Evolutionary conservation across 2,329 filamentous ascomycete genomes (phyloP).

Genomic region (Diaporthe nobilis): DNA sequence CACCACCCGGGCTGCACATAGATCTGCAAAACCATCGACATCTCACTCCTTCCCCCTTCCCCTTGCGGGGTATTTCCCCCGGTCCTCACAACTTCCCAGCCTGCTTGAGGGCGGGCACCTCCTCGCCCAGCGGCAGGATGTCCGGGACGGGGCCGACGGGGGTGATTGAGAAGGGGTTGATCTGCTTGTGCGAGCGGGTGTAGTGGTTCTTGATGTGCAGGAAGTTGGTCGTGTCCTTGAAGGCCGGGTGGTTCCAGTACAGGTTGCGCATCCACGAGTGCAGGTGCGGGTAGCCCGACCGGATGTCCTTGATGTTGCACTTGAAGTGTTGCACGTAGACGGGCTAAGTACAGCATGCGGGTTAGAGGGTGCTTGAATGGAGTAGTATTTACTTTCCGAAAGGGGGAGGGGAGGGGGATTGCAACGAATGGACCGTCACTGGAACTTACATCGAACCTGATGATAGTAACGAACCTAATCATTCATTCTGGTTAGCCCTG

Average conservation of each 20-base stretch:
- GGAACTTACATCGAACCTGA: slow-evolving; percentile 74
- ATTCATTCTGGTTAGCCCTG: slow-evolving; percentile 22
- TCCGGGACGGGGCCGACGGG: slow-evolving; percentile 88
- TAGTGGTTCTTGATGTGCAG: slow-evolving; percentile 92
- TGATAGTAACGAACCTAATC: slow-evolving; percentile 74
- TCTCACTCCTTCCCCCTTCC: neutral
- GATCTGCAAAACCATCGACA: neutral
- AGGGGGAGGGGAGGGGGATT: too few species aligned
- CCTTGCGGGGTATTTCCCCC: neutral
- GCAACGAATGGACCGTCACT: neutral
- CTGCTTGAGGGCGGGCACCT: slow-evolving; percentile 73
- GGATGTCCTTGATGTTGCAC: slow-evolving; percentile 88
- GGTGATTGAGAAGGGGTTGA: slow-evolving; percentile 81
- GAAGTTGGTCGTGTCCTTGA: slow-evolving; percentile 88
- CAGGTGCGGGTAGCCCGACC: slow-evolving; percentile 84
- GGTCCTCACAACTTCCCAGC: slow-evolving; percentile 31
- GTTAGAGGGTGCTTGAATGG: neutral
- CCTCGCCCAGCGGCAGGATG: slow-evolving; percentile 82
- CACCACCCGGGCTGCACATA: neutral
- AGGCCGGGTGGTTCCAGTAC: slow-evolving; percentile 87
- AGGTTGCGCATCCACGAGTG: slow-evolving; percentile 86
- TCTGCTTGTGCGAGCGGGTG: slow-evolving; percentile 73
- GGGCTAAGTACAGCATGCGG: slow-evolving; percentile 51
- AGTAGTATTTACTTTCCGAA: neutral
- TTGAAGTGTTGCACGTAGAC: slow-evolving; percentile 92